Conservation (phyloP, 441 rosid species). For the Populus hybrid region DNA sequence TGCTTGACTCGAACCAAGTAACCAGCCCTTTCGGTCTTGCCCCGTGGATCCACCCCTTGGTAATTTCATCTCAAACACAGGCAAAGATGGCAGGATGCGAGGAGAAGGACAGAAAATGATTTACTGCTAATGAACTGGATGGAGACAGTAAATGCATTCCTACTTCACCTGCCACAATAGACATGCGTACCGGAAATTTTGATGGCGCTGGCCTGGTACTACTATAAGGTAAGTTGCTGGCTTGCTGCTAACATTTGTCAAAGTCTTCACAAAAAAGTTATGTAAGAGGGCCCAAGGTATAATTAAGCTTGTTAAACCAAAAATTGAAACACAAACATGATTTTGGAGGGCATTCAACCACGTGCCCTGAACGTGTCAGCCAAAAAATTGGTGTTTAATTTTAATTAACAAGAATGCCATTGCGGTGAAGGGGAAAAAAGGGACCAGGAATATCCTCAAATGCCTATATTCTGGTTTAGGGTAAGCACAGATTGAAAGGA, state of each 20-base stretch:
- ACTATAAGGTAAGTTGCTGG: neutral
- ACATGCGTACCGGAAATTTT: neutral
- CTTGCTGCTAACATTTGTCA: neutral
- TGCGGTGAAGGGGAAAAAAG: neutral
- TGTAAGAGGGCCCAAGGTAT: neutral
- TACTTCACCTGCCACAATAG: neutral
- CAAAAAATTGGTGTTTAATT: neutral
- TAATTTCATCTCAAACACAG: no score
- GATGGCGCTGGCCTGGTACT: neutral
- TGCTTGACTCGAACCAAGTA: no score
- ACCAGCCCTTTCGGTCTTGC: no score
- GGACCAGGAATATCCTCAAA: constrained; percentile 16
- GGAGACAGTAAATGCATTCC: neutral
- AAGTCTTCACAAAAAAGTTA: neutral
- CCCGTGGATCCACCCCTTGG: no score
- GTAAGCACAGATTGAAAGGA: neutral
- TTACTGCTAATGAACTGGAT: neutral
- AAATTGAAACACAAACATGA: neutral
- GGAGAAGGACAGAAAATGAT: no score
- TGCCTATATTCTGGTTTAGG: constrained; percentile 19
- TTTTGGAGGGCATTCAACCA: constrained; percentile 12
- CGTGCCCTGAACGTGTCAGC: constrained; percentile 25
- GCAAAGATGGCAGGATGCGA: no score
- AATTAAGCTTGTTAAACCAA: neutral
- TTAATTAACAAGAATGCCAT: constrained; percentile 30